Evolutionary conservation across 2,329 filamentous ascomycete species (phyloP), one percentile per base, ranked within the genome.

Genomic region (Colletotrichum horii): DNA sequence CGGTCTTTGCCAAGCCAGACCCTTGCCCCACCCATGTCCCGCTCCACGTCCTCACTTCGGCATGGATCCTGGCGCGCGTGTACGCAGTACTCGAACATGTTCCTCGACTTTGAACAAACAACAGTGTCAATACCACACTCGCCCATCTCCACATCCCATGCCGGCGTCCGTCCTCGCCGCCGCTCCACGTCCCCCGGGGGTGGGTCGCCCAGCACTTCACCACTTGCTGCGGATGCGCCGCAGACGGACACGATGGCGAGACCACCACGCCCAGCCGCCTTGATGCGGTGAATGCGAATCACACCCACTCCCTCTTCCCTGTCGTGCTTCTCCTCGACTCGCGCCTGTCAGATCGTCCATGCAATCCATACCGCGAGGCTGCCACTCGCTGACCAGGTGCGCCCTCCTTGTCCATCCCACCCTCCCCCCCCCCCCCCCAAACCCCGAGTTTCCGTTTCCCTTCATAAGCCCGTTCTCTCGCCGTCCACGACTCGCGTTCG

Each of bases 341-440:
- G 58, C 61, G 64, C 22, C 22, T 56, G 38, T 64, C 26, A 34
- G 43, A 73, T 73, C 58, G 43, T 69, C 70, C 73, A n/a, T n/a
- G n/a, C n/a, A 72, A 68, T 52, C 30, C 56, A 15, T 64, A 22
- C 38, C 34, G 43, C 70, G 62, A 75, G 73, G 73, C 70, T 73
- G 70, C 43, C 32, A 69, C 70, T 64, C 43, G 4, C 22, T 62
- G 16, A n/a, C 69, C 24, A 69, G 56, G 56, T 60, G 34, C 48
- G 56, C 56, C 64, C 70, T 64, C 43, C 61, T 36, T 38, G 36
- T 15, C 58, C 32, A 43, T 12, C 15, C 62, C 61, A 30, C 14
- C 26, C 24, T 36, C 55, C 43, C 61, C 48, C 62, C 14, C 26
- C 24, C 30, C 55, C 43, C 61, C 48, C 62, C 12, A 15, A 30